phyloP scores from a whole-genome alignment of 2,329 filamentous ascomycete genomes.

The Acrocalymma vagum region DNA sequence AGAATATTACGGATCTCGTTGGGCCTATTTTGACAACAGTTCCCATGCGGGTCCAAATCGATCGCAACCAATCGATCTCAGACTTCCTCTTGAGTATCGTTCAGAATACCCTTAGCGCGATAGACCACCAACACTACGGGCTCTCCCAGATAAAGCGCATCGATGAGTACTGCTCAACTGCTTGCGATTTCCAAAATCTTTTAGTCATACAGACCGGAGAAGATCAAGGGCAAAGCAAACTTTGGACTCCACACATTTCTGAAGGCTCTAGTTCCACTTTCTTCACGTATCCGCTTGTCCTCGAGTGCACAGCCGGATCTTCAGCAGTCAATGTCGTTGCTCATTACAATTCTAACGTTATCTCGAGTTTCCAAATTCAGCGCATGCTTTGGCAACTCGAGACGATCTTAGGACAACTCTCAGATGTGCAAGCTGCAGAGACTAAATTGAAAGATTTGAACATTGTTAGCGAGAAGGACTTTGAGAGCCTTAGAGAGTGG shows the following conservation, averaged over 20 bases:
- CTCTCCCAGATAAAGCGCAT: conserved; percentile 36
- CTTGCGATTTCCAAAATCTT: conserved; percentile 62
- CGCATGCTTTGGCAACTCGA: too few relatives aligned
- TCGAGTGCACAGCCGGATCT: conserved; percentile 2
- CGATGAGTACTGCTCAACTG: conserved; percentile 60
- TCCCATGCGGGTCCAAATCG: conserved; percentile 28
- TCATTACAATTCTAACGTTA: conserved; percentile 6
- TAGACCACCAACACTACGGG: conserved; percentile 35
- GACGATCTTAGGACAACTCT: too few relatives aligned
- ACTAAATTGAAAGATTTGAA: too few relatives aligned
- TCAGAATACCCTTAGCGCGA: conserved; percentile 8
- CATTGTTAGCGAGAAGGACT: too few relatives aligned
- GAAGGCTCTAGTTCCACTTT: too few relatives aligned
- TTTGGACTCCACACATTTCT: conserved; percentile 8
- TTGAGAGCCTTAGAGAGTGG: too few relatives aligned
- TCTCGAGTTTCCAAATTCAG: too few relatives aligned
- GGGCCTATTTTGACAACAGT: conserved; percentile 39
- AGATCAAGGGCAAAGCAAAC: conserved; percentile 16
- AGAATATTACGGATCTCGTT: conserved; percentile 23
- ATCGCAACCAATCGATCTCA: conserved; percentile 19
- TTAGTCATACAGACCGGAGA: conserved; percentile 63
- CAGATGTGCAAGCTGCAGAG: too few relatives aligned
- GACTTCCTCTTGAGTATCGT: conserved; percentile 7
- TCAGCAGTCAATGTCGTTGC: background rate
- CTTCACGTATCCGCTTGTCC: conserved; percentile 13